phyloP scores from a whole-genome alignment of 495 filamentous ascomycete species.

The Baudoinia panamericana region DNA sequence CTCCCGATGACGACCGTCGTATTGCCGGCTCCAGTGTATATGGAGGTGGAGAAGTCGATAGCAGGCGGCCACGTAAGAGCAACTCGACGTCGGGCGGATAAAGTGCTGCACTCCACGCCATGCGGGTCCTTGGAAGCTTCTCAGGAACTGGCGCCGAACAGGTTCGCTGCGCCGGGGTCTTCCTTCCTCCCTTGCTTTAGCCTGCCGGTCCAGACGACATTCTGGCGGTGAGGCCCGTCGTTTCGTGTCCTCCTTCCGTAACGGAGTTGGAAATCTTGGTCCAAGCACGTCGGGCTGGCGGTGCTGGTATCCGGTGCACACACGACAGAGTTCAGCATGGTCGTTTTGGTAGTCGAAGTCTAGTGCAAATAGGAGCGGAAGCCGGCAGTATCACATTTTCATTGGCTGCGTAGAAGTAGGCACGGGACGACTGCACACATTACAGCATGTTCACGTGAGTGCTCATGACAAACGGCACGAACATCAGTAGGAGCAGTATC shows the following conservation, averaged over 20 bases:
- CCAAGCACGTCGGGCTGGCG: too few species aligned
- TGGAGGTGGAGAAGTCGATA: slow-evolving; percentile 2
- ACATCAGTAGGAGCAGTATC: too few species aligned
- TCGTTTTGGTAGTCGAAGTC: too few species aligned
- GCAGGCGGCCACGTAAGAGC: slow-evolving; percentile 4
- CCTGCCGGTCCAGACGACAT: neutral
- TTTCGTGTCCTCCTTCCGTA: neutral
- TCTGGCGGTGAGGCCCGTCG: slow-evolving; percentile 13
- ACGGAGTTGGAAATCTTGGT: too few species aligned
- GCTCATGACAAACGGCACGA: neutral
- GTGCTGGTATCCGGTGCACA: too few species aligned
- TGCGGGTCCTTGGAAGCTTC: neutral
- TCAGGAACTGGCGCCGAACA: slow-evolving; percentile 12
- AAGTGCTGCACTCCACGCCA: neutral
- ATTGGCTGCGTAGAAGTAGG: neutral
- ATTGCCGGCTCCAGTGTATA: too few species aligned
- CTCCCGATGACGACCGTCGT: too few species aligned
- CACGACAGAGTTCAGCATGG: too few species aligned
- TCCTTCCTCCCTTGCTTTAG: neutral
- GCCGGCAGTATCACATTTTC: neutral
- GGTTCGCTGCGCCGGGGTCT: slow-evolving; percentile 3
- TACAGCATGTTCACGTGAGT: neutral
- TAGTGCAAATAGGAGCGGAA: neutral
- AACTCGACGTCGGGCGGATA: neutral
- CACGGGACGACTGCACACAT: neutral